These are phyloP conservation scores for Fusarium pseudonygamai DNA, from an alignment of 2,329 filamentous ascomycete species.

Conservation along the genomic window DNA sequence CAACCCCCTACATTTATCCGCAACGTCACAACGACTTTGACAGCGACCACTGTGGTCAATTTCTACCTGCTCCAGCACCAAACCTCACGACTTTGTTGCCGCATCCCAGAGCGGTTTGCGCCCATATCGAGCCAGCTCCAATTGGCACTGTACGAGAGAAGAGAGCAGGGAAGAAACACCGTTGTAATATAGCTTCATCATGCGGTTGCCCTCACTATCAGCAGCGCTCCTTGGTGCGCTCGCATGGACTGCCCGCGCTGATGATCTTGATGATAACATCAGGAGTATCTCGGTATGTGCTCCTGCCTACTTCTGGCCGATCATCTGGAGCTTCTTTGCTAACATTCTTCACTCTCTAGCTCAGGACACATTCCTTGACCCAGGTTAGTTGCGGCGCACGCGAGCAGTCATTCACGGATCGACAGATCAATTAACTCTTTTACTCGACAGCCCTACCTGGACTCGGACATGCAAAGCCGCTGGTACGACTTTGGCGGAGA, in stretches of 20 bases:
- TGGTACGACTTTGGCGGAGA: conserved; percentile 99
- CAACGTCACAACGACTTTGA: conserved; percentile 38
- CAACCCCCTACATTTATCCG: conserved; percentile 38
- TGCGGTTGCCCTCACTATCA: conserved; percentile 60
- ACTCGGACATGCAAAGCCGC: conserved; percentile 96
- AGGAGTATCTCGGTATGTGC: conserved; percentile 62
- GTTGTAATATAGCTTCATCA: conserved; percentile 44
- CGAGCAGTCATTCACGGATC: conserved; percentile 26
- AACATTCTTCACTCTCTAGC: conserved; percentile 57
- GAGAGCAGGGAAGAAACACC: conserved; percentile 6
- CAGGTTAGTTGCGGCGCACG: conserved; percentile 67
- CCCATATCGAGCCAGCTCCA: conserved; percentile 29
- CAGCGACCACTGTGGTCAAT: conserved; percentile 35
- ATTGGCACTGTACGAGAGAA: conserved; percentile 32
- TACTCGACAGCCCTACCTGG: conserved; percentile 82
- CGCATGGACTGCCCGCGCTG: conserved; percentile 61
- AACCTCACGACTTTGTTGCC: conserved; percentile 17
- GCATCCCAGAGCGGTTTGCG: conserved; percentile 35
- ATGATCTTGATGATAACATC: conserved; percentile 58
- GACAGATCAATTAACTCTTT: conserved; percentile 34
- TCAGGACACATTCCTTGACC: conserved; percentile 86
- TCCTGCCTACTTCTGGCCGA: not conserved
- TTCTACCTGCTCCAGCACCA: conserved; percentile 3
- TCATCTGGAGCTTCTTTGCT: conserved; percentile 21
- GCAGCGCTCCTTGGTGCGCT: conserved; percentile 60